Conservation (phyloP, 2,329 filamentous ascomycete species). For the Fusarium mexicanum region DNA sequence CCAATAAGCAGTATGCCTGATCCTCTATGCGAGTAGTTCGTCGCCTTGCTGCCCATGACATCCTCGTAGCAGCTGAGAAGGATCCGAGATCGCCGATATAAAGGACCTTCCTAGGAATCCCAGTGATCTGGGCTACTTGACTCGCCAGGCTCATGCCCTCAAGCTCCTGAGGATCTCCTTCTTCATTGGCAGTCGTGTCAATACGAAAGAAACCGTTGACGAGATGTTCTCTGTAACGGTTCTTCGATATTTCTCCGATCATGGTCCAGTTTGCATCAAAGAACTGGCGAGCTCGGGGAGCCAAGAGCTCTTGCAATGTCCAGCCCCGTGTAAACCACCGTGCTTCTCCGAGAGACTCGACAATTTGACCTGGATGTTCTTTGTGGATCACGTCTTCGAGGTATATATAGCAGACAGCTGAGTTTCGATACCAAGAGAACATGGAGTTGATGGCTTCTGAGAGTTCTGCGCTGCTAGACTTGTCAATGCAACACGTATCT, state of each 20-base stretch:
- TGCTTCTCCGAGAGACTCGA: conserved; percentile 2
- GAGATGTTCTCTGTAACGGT: neutral
- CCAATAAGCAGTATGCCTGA: conserved; percentile 44
- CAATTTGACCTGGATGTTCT: neutral
- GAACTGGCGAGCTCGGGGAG: conserved; percentile 40
- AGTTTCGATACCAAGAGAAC: conserved; percentile 41
- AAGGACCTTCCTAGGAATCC: conserved; percentile 29
- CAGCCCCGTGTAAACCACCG: conserved; percentile 38
- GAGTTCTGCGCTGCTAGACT: conserved; percentile 41
- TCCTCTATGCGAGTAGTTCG: conserved; percentile 42
- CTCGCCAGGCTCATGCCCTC: neutral
- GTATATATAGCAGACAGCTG: conserved; percentile 40
- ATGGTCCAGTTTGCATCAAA: conserved; percentile 40
- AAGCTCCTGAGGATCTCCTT: neutral
- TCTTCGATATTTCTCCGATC: conserved; percentile 38
- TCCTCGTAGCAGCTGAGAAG: conserved; percentile 27
- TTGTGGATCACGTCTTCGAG: conserved; percentile 30
- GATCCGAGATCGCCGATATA: conserved; percentile 9
- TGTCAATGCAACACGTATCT: conserved; percentile 45
- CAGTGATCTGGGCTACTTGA: conserved; percentile 35
- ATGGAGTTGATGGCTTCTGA: conserved; percentile 45
- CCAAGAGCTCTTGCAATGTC: conserved; percentile 46
- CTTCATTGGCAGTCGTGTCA: neutral
- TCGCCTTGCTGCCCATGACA: conserved; percentile 43
- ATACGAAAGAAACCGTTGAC: neutral